Conservation (phyloP, 2,329 filamentous ascomycete species). For the Fusarium oxysporum region DNA sequence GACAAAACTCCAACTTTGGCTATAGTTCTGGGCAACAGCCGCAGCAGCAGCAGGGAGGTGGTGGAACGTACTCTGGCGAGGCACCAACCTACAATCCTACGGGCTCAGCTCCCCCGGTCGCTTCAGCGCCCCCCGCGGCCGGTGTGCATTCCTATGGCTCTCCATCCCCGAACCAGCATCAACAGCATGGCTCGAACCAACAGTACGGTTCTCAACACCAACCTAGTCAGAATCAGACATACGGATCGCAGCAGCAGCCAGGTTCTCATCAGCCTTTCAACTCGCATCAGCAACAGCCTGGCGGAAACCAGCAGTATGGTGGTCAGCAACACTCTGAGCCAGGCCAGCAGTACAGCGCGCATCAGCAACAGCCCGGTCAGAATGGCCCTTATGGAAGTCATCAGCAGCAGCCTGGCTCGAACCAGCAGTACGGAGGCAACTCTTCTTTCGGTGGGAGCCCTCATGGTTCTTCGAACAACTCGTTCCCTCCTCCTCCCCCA, state of each 20-base stretch:
- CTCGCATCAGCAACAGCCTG: conserved; percentile 42
- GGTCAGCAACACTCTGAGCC: conserved; percentile 38
- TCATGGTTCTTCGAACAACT: conserved; percentile 42
- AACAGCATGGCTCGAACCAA: conserved; percentile 34
- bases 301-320: conserved; percentile 32
- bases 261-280: conserved; percentile 19
- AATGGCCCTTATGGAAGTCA: conserved; percentile 25
- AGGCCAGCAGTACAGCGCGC: conserved; percentile 30
- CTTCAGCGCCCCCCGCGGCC: conserved; percentile 42
- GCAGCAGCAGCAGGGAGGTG: conserved; percentile 12
- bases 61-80: conserved; percentile 65
- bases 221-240: conserved; percentile 10
- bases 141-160: conserved; percentile 46
- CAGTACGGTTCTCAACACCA: conserved; percentile 23
- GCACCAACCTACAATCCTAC: conserved; percentile 63
- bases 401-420: conserved; percentile 32
- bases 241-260: conserved; percentile 38
- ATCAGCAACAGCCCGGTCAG: conserved; percentile 36
- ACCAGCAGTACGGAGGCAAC: conserved; percentile 38
- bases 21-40: conserved; percentile 65
- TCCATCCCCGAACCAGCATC: conserved; percentile 45
- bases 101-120: conserved; percentile 43
- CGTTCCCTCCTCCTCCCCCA: conserved; percentile 42
- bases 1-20: conserved; percentile 66
- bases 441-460: conserved; percentile 36